Percentiles rank a stretch among this genome's conserved stretches.
Evolutionary conservation across 1,284 basidiomycete species (phyloP).

Genomic region (Irpex sp.): DNA sequence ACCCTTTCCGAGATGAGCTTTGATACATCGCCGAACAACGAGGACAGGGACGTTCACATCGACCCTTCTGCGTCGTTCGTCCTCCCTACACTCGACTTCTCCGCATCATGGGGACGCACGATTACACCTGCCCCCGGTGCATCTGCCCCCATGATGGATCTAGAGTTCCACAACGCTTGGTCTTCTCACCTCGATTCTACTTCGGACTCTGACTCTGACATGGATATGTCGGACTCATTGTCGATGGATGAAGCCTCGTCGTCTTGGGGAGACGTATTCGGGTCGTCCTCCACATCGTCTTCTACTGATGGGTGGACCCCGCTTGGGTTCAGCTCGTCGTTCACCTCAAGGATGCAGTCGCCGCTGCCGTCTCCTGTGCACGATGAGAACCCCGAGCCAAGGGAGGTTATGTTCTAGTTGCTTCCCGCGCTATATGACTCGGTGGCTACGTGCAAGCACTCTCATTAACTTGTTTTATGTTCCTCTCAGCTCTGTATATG

Average conservation of each 20-base stretch:
- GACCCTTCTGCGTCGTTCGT: slow-evolving; percentile 59
- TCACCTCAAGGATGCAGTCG: slow-evolving; percentile 4
- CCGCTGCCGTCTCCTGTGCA: no score
- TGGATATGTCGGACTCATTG: slow-evolving; percentile 5
- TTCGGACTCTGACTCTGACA: slow-evolving; percentile 9
- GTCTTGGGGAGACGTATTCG: slow-evolving; percentile 1
- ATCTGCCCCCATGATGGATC: slow-evolving; percentile 12
- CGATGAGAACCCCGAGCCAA: slow-evolving; percentile 8
- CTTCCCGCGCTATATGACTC: neutral
- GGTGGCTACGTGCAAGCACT: neutral
- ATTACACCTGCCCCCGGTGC: slow-evolving; percentile 10
- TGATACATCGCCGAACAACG: slow-evolving; percentile 18
- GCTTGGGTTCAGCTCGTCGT: slow-evolving; percentile 15
- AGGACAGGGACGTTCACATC: slow-evolving; percentile 15
- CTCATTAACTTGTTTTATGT: neutral
- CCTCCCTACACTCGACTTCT: slow-evolving; percentile 69
- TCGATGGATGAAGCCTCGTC: slow-evolving; percentile 6
- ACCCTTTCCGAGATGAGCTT: slow-evolving; percentile 25
- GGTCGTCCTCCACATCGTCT: slow-evolving; percentile 2
- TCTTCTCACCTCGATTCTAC: slow-evolving; percentile 11
- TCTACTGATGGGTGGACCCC: slow-evolving; percentile 12
- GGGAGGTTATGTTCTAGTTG: slow-evolving; percentile 1
- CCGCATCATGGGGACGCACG: slow-evolving; percentile 31
- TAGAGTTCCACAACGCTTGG: slow-evolving; percentile 29
- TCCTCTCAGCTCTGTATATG: neutral